These are phyloP conservation scores for Chimonanthus praecox DNA, from an alignment of 164 flowering plant species.

Conservation along the genomic window DNA sequence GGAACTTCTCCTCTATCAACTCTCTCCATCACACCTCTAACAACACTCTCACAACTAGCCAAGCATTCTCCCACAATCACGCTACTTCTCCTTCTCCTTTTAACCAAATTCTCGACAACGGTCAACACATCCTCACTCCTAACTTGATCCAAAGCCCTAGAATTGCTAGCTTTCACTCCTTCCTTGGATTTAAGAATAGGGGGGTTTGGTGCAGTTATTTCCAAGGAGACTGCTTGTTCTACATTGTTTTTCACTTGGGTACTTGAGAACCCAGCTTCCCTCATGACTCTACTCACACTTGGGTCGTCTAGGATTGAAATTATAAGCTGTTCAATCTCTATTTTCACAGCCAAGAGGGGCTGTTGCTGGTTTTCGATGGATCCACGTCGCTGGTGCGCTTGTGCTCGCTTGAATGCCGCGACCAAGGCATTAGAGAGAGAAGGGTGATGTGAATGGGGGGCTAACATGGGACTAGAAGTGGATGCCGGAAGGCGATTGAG, in stretches of 20 bases:
- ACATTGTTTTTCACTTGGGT: conserved; percentile 85
- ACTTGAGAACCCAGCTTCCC: conserved; percentile 95
- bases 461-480: conserved; percentile 48
- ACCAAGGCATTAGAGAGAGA: conserved; percentile 88
- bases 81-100: conserved; percentile 40
- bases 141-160: conserved; percentile 5
- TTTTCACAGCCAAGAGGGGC: conserved; percentile 78
- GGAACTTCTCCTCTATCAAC: conserved; percentile 62
- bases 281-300: conserved; percentile 97
- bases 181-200: conserved; percentile 41
- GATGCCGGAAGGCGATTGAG: conserved; percentile 92
- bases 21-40: conserved; percentile 53
- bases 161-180: conserved; percentile 16
- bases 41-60: conserved; percentile 45
- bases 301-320: conserved; percentile 94
- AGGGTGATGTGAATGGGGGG: conserved; percentile 40
- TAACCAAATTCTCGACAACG: conserved; percentile 52
- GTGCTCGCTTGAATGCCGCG: conserved; percentile 98
- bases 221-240: conserved; percentile 68
- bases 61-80: conserved; percentile 70
- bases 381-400: conserved; percentile 96
- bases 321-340: conserved; percentile 89
- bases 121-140: conserved; percentile 45
- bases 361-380: conserved; percentile 86
- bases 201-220: conserved; percentile 33